Conservation (phyloP, 2,329 filamentous ascomycete genomes). For the Calonectria multiphialidica region DNA sequence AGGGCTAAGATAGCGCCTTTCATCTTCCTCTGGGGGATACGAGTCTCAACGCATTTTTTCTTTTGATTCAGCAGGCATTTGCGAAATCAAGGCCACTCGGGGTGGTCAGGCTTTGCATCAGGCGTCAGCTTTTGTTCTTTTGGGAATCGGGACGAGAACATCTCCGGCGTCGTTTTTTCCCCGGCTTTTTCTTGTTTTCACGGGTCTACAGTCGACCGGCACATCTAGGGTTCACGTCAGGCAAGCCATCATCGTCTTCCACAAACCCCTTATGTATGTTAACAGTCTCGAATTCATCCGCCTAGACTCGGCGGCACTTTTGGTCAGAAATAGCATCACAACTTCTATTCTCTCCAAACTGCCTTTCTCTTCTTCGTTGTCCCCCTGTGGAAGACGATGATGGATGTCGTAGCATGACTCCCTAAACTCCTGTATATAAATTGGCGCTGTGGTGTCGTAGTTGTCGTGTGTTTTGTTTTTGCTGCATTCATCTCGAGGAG, state of each 20-base stretch:
- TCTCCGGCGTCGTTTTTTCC: slow-evolving; percentile 29
- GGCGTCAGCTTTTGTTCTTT: slow-evolving; percentile 47
- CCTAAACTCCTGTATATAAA: slow-evolving; percentile 57
- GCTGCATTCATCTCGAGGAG: slow-evolving; percentile 31
- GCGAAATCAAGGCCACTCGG: slow-evolving; percentile 44
- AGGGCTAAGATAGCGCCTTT: slow-evolving; percentile 32
- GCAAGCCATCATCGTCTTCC: slow-evolving; percentile 80
- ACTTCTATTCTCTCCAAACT: slow-evolving; percentile 52
- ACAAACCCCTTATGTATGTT: slow-evolving; percentile 74
- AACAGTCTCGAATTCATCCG: slow-evolving; percentile 57
- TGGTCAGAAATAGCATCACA: slow-evolving; percentile 58
- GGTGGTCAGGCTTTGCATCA: slow-evolving; percentile 45
- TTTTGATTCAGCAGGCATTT: slow-evolving; percentile 49
- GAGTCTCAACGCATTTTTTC: slow-evolving; percentile 42
- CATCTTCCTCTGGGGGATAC: slow-evolving; percentile 41
- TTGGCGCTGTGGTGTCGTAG: slow-evolving; percentile 46
- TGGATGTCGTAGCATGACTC: slow-evolving; percentile 68
- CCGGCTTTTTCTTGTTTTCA: slow-evolving; percentile 26
- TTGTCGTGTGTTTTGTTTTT: slow-evolving; percentile 38
- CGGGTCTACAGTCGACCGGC: slow-evolving; percentile 36
- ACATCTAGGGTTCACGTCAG: slow-evolving; percentile 56
- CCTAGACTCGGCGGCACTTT: slow-evolving; percentile 48
- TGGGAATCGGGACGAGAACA: slow-evolving; percentile 40
- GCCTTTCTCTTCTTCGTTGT: slow-evolving; percentile 50
- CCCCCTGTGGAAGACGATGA: slow-evolving; percentile 70